Evolutionary conservation across 257 asterid species (phyloP).

Genomic region (Forsythia suspensa): DNA sequence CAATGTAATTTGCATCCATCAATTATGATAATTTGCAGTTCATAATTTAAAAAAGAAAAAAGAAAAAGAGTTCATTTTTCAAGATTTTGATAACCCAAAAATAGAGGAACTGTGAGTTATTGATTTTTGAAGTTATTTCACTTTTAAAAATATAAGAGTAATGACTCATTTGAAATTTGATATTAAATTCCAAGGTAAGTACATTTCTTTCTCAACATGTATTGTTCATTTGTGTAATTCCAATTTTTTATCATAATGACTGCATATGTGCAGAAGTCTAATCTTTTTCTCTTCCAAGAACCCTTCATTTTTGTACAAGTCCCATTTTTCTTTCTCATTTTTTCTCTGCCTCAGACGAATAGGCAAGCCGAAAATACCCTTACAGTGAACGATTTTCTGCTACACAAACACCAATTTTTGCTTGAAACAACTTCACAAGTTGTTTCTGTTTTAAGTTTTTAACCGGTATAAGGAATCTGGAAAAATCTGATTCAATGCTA

Average conservation of each 20-base stretch:
- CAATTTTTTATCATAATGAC: slow-evolving; percentile 9
- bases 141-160: no score
- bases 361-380: background rate
- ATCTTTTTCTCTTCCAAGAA: slow-evolving; percentile 1
- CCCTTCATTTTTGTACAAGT: background rate
- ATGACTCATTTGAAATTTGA: background rate
- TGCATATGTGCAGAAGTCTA: slow-evolving; percentile 17
- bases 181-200: background rate
- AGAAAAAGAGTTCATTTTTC: no score
- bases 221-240: background rate
- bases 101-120: no score
- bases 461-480: slow-evolving; percentile 8
- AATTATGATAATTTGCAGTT: no score
- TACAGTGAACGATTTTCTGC: slow-evolving; percentile 8
- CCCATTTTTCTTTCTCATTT: slow-evolving; percentile 6
- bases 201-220: background rate
- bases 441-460: slow-evolving; percentile 11
- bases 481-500: slow-evolving; percentile 26
- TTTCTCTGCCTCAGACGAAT: slow-evolving; percentile 17
- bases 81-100: no score
- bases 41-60: no score
- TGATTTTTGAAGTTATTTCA: no score
- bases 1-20: no score
- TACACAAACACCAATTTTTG: slow-evolving; percentile 24
- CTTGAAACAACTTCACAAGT: slow-evolving; percentile 18